phyloP scores from a whole-genome alignment of 2,329 filamentous ascomycete species.

The Colletotrichum sp. region DNA sequence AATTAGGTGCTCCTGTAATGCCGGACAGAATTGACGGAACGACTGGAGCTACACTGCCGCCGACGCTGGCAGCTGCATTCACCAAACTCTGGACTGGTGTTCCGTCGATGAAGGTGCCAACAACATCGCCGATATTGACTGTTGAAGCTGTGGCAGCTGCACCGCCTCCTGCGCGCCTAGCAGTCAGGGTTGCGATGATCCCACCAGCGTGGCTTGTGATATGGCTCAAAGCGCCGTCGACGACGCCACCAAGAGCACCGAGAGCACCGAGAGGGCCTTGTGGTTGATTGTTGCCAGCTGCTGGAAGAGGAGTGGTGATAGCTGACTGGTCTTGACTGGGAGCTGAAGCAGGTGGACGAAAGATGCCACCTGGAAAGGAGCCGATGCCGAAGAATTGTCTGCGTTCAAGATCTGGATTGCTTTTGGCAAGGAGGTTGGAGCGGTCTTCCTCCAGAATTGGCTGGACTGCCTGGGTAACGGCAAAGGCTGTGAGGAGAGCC shows the following conservation, averaged over 20 bases:
- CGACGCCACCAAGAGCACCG: neutral
- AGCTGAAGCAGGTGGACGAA: neutral
- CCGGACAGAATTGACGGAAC: neutral
- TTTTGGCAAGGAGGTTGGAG: neutral
- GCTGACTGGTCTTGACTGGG: neutral
- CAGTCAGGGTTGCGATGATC: neutral
- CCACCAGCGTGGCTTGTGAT: neutral
- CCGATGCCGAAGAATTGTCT: conserved; percentile 10
- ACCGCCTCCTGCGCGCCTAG: neutral
- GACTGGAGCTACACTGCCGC: neutral
- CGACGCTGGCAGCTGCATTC: neutral
- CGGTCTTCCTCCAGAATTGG: neutral
- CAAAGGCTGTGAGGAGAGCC: neutral
- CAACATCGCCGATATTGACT: neutral
- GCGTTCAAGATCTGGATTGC: neutral
- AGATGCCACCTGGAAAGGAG: neutral
- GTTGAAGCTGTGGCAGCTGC: neutral
- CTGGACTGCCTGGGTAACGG: neutral
- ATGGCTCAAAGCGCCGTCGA: neutral
- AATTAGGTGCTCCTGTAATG: neutral
- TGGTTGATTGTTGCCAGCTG: neutral
- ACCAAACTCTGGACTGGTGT: neutral
- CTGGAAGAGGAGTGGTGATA: neutral
- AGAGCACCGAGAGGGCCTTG: neutral
- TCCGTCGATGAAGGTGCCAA: neutral